Conservation (phyloP, 2,329 filamentous ascomycete species). For the Fusarium sp. region DNA sequence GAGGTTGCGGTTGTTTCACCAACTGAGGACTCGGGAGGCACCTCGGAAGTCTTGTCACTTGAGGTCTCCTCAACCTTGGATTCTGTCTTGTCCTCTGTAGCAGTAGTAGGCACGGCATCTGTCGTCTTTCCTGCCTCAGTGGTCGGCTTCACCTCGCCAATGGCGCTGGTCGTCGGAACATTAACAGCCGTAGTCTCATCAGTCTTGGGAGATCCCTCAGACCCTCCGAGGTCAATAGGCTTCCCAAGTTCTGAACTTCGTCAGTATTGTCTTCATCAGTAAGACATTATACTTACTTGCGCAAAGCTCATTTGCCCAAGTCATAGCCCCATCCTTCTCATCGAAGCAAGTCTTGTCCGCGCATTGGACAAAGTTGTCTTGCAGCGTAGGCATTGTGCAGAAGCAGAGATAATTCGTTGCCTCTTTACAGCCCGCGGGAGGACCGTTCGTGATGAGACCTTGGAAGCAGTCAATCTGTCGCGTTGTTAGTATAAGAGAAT, state of each 20-base stretch:
- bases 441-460: slow-evolving; percentile 44
- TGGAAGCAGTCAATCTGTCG: slow-evolving; percentile 46
- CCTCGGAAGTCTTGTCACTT: neutral
- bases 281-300: neutral
- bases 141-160: neutral
- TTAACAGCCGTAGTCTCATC: neutral
- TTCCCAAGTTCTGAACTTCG: slow-evolving; percentile 14
- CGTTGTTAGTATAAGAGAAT: neutral
- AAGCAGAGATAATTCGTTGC: slow-evolving; percentile 49
- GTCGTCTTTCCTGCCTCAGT: neutral
- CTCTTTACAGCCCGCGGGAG: slow-evolving; percentile 46
- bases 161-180: neutral
- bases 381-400: slow-evolving; percentile 43
- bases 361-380: slow-evolving; percentile 44
- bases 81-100: neutral
- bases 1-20: neutral
- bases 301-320: slow-evolving; percentile 51
- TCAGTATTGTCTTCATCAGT: neutral
- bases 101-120: neutral
- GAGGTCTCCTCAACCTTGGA: neutral
- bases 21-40: neutral
- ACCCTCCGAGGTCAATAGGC: slow-evolving; percentile 20
- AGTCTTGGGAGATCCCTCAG: slow-evolving; percentile 4
- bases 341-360: slow-evolving; percentile 19
- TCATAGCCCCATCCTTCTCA: slow-evolving; percentile 24